phyloP scores from a whole-genome alignment of 352 stramenopile species.

The Phytophthora pini region DNA sequence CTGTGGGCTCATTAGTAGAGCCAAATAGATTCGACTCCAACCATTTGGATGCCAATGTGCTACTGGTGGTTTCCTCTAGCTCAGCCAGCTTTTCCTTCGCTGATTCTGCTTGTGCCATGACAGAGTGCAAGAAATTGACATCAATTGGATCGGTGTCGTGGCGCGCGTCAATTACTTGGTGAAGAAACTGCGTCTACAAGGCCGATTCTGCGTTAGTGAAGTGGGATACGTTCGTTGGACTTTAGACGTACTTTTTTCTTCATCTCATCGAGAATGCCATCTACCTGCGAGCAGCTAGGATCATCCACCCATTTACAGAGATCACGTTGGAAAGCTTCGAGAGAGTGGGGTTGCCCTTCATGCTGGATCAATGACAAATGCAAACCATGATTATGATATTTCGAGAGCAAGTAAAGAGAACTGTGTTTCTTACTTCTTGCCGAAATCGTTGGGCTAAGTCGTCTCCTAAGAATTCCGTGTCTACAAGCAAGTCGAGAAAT shows the following conservation, averaged over 20 bases:
- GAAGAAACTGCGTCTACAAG: constrained; percentile 20
- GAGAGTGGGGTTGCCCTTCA: background rate
- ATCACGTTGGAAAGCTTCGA: constrained; percentile 9
- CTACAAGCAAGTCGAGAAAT: constrained; percentile 10
- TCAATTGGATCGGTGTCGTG: background rate
- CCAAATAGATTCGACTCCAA: constrained; percentile 2
- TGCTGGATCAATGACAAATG: background rate
- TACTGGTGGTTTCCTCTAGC: background rate
- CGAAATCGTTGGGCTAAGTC: background rate
- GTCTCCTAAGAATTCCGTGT: constrained; percentile 1
- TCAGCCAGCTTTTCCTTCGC: background rate
- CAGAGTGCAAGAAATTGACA: constrained; percentile 1
- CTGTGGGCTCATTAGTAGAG: background rate
- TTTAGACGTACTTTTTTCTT: constrained; percentile 16
- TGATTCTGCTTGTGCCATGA: constrained; percentile 2
- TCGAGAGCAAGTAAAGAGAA: background rate
- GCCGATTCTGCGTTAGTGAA: background rate
- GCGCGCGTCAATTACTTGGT: constrained; percentile 1
- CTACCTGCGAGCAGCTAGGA: constrained; percentile 3
- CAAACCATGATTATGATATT: background rate
- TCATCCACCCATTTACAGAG: constrained; percentile 5
- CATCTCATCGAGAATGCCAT: constrained; percentile 13
- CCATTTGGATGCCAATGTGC: constrained; percentile 5
- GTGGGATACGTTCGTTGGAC: too few species aligned
- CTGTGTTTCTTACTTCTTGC: background rate